A percentile compares a stretch with the other conserved stretches of the same genome.
These are phyloP conservation scores for Aspergillus incahuasiensis DNA, from an alignment of 495 filamentous ascomycete species.

Conservation along the genomic window DNA sequence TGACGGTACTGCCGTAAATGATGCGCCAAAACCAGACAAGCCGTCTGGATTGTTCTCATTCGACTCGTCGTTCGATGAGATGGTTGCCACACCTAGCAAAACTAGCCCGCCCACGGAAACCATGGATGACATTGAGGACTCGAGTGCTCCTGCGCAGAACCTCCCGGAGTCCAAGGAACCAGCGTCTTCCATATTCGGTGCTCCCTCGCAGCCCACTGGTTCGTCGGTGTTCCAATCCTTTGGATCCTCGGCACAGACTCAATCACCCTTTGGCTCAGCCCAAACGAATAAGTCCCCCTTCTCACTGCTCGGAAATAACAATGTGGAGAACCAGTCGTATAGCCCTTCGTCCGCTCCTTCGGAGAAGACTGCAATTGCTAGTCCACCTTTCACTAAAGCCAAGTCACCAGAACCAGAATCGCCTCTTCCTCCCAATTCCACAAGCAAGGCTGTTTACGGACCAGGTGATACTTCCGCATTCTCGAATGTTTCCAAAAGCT, in stretches of 20 bases:
- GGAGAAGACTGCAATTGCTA: slow-evolving; percentile 32
- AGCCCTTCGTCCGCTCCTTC: slow-evolving; percentile 34
- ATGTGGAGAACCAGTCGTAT: slow-evolving; percentile 21
- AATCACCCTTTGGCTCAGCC: slow-evolving; percentile 26
- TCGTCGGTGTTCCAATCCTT: slow-evolving; percentile 34
- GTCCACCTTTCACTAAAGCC: slow-evolving; percentile 23
- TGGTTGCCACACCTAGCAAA: slow-evolving; percentile 26
- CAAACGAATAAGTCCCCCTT: slow-evolving; percentile 34
- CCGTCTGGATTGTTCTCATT: slow-evolving; percentile 34
- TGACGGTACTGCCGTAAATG: slow-evolving; percentile 61
- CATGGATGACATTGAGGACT: slow-evolving; percentile 41
- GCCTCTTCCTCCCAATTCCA: slow-evolving; percentile 73
- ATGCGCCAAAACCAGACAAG: slow-evolving; percentile 48
- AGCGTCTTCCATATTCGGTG: slow-evolving; percentile 43
- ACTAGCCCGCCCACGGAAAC: slow-evolving; percentile 24
- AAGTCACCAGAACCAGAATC: slow-evolving; percentile 33
- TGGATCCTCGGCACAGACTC: slow-evolving; percentile 14
- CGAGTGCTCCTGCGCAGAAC: slow-evolving; percentile 13
- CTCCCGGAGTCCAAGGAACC: slow-evolving; percentile 28
- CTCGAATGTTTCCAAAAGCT: slow-evolving; percentile 51
- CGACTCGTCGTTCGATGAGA: slow-evolving; percentile 26
- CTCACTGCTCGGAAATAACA: slow-evolving; percentile 32
- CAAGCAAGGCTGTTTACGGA: slow-evolving; percentile 60
- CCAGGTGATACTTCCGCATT: slow-evolving; percentile 66
- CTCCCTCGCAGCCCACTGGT: slow-evolving; percentile 19